Evolutionary conservation across 495 filamentous ascomycete species (phyloP), one percentile per base, ranked within the genome.

Genomic region (Massariosphaeria phaeospora): DNA sequence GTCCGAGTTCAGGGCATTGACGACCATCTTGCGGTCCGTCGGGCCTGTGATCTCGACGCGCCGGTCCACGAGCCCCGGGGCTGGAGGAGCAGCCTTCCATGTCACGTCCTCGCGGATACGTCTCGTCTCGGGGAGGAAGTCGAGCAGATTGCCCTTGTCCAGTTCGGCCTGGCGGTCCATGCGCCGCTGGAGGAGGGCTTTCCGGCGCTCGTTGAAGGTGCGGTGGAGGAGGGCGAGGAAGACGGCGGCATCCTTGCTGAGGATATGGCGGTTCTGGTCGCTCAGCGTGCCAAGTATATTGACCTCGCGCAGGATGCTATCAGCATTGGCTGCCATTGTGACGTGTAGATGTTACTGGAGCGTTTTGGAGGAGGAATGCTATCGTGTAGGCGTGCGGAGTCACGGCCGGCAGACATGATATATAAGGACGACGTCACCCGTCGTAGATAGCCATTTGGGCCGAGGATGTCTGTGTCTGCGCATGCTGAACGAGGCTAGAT

Each of bases 21-120:
- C 88, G 33, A 99, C 89, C 93, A 99, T 99, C 81, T 97, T 99
- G 55, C 94, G 80, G 72, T 97, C 93, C 2, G 93, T 97, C 0
- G 93, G 93, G 1, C 93, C 93, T 12, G 93, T 99, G 72, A 99
- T 99, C 78, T 99, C 93, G n/a, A 96, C 90, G 57, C 93, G 79
- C 54, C 93, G 82, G 74, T 99, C 94, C 30, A 96, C 84, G 33
- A 99, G 76, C 36, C 93, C 93, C 0, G 93, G 91, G 8, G 94
- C 93, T 13, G 94, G 93, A 40, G 88, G 84, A 25, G 93, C 91
- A 55, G 89, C 94, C 76, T 84, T 89, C 93, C 93, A 99, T 65
- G 89, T 81, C 69, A 85, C 83, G 70, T 95, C 85, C 63, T 96
- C 91, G 62, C 93, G 89, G 72, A 99, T 93, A 75, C 91, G 86